Base-by-base conservation (phyloP, 345 rosid genomes). In the Acer yangbiense region DNA sequence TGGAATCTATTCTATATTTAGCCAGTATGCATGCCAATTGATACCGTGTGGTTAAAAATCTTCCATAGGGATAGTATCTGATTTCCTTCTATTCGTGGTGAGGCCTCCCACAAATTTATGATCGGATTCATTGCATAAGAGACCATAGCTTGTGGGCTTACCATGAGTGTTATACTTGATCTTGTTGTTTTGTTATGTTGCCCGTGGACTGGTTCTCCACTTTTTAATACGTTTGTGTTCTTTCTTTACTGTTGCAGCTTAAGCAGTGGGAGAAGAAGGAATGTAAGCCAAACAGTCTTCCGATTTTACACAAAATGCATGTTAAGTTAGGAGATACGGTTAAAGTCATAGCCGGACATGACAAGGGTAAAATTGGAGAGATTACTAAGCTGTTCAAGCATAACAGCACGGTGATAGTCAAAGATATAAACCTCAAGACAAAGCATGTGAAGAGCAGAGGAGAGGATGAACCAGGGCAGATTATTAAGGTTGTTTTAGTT, bases 241-340 rank as follows among this genome's bases (percentile, higher is more conserved):
- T 73, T 29, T 70, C 18, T 73, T 75, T 54, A 50, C 43, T 69
- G 44, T 68, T 50, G 64, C 93, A 93, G 98, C 86, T 93, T 50
- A 95, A 93, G 83, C 90, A 83, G 55, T 93, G 98, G 99, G 98
- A 95, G 82, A 85, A 94, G 18, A 93, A 90, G 83, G 78, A 95
- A 73, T 93, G 99, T 77, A 93, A 95, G 82, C 94, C 94, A 57
- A 95, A 95, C 85, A 90, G 97, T 82, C 98, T 93, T 79, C 99
- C 97, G 0, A 35, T 91, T 80, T 79, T 96, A 48, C 97, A 92
- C 72, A 96, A 90, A 81, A 93, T 96, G 97, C 98, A 93, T 69
- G 97, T 96, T 77, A 93, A 91, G 87, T 29, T 91, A 25, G 99
- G 99, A 54, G 98, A 95, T 76, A 89, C 94, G 4, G 92, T 95